A percentile compares a stretch with the other conserved stretches of the same genome.
Conservation (phyloP, 257 asterid genomes). For the Haberlea rhodopensis region DNA sequence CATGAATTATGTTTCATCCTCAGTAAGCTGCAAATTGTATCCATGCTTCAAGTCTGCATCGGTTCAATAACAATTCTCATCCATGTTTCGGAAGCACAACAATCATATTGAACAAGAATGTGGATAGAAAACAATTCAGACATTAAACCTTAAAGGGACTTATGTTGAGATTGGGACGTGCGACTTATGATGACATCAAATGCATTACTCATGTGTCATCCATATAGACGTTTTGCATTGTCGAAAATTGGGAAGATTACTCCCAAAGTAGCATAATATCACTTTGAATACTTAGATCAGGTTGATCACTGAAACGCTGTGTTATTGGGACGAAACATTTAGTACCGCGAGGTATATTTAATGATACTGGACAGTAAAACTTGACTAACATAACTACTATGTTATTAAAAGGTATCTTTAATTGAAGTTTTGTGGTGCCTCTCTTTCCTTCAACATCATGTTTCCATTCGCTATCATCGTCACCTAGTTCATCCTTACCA, state of each 20-base stretch:
- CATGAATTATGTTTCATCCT: background rate
- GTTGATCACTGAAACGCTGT: no score
- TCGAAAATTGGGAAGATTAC: background rate
- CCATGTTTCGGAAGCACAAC: constrained; percentile 8
- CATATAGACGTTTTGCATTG: background rate
- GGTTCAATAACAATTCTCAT: background rate
- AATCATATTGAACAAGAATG: background rate
- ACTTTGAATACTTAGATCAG: no score
- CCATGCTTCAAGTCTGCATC: constrained; percentile 66
- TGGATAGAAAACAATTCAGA: background rate
- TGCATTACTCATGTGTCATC: background rate
- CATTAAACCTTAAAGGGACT: no score
- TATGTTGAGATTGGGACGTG: no score
- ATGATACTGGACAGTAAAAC: background rate
- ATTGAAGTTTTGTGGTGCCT: constrained; percentile 45
- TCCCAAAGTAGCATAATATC: no score
- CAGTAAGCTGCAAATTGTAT: constrained; percentile 54
- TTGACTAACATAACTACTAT: no score
- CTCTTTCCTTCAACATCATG: constrained; percentile 61
- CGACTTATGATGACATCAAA: no score
- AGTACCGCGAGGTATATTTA: background rate
- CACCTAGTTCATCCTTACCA: constrained; percentile 58
- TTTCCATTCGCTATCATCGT: constrained; percentile 51
- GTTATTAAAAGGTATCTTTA: constrained; percentile 45
- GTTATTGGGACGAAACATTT: no score